A percentile compares a stretch with the other conserved stretches of the same genome.
phyloP scores from a whole-genome alignment of 73 alveolate species.

The Symbiodinium pilosum region DNA sequence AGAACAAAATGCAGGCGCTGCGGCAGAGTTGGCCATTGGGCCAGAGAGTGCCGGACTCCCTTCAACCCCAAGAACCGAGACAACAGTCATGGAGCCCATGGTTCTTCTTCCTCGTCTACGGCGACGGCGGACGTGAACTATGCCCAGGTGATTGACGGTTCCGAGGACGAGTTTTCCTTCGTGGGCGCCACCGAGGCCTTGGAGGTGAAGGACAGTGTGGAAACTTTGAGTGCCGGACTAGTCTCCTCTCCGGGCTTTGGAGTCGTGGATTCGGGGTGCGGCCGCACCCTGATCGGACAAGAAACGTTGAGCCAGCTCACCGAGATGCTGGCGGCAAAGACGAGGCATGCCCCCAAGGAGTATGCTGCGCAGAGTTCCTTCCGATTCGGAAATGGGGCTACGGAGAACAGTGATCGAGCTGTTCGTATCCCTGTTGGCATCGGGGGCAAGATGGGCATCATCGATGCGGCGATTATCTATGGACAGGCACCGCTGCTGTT shows the following conservation, averaged over 20 bases:
- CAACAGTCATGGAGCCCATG: neutral
- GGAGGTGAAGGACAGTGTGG: neutral
- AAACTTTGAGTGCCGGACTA: neutral
- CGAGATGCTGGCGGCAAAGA: neutral
- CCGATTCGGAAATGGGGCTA: constrained; percentile 25
- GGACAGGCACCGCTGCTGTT: constrained; percentile 11
- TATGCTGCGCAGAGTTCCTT: neutral
- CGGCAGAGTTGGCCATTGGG: neutral
- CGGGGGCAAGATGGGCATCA: neutral
- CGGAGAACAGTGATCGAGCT: neutral
- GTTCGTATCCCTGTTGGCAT: constrained; percentile 1
- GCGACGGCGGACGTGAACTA: neutral
- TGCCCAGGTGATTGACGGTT: neutral
- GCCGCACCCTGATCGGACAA: constrained; percentile 13
- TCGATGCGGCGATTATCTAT: neutral
- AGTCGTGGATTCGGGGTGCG: constrained; percentile 8
- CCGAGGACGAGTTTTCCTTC: neutral
- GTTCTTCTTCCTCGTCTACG: neutral
- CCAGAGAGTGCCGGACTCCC: neutral
- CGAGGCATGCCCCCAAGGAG: neutral
- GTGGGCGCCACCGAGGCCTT: neutral
- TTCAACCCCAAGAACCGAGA: neutral
- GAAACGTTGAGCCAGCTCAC: neutral
- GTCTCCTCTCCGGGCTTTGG: constrained; percentile 6
- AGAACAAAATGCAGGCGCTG: neutral